Evolutionary conservation across 2,329 filamentous ascomycete species (phyloP).

Genomic region (Rutstroemia sp.): DNA sequence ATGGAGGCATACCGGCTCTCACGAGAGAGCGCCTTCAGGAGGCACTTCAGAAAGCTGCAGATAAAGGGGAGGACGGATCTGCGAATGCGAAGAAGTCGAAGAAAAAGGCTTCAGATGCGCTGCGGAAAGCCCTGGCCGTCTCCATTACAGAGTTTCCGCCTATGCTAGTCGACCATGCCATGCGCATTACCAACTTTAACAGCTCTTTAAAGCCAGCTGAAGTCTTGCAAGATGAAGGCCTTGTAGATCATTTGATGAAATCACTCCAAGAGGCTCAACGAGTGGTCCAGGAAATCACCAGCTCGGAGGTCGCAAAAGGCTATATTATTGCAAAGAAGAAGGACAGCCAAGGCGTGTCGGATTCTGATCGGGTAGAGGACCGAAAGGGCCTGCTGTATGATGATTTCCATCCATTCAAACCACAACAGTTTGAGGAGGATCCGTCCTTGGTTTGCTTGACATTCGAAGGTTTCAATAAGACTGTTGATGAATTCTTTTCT

Average conservation of each 20-base stretch:
- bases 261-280: slow-evolving; percentile 64
- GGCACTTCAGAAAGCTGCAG: slow-evolving; percentile 60
- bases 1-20: slow-evolving; percentile 63
- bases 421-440: slow-evolving; percentile 68
- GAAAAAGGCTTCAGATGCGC: slow-evolving; percentile 64
- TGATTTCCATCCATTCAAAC: slow-evolving; percentile 91
- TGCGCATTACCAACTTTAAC: slow-evolving; percentile 65
- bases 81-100: slow-evolving; percentile 58
- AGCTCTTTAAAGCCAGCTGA: slow-evolving; percentile 57
- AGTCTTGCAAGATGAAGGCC: slow-evolving; percentile 57
- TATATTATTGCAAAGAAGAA: slow-evolving; percentile 78
- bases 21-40: slow-evolving; percentile 65
- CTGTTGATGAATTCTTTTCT: slow-evolving; percentile 94
- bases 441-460: slow-evolving; percentile 60
- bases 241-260: slow-evolving; percentile 59
- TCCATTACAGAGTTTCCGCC: slow-evolving; percentile 87
- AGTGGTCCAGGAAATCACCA: slow-evolving; percentile 62
- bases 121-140: slow-evolving; percentile 73
- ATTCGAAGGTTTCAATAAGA: slow-evolving; percentile 82
- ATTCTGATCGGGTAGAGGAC: slow-evolving; percentile 32
- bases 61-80: slow-evolving; percentile 46
- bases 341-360: slow-evolving; percentile 18
- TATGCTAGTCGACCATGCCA: slow-evolving; percentile 77
- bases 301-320: slow-evolving; percentile 59
- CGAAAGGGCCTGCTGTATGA: slow-evolving; percentile 61